Conservation (phyloP, 2,329 filamentous ascomycete species). For the Xylariaceae sp. region DNA sequence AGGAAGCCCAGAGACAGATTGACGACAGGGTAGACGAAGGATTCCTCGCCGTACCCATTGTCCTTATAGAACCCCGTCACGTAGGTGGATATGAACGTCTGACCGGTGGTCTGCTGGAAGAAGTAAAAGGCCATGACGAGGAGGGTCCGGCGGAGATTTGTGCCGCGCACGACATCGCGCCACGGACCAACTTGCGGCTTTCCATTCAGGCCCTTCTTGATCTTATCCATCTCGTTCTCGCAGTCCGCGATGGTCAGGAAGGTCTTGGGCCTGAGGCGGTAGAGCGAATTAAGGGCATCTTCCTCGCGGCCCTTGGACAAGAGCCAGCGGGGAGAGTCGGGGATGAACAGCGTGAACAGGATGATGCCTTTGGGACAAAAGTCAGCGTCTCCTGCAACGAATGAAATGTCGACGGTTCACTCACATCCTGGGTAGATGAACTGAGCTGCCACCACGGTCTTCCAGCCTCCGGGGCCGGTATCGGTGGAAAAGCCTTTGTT, state of each 20-base stretch:
- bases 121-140: not conserved
- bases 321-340: slow-evolving; percentile 1
- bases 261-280: not conserved
- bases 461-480: not conserved
- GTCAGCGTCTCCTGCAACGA: no score
- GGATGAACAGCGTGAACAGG: not conserved
- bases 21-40: not conserved
- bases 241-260: not conserved
- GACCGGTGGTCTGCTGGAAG: not conserved
- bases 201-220: not conserved
- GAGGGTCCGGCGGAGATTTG: not conserved
- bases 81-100: not conserved
- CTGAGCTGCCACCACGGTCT: not conserved
- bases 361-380: not conserved
- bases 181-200: not conserved
- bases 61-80: not conserved
- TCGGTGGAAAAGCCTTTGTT: not conserved
- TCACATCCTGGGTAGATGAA: not conserved
- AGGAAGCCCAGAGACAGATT: not conserved
- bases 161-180: not conserved
- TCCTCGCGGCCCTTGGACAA: slow-evolving; percentile 1
- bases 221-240: not conserved
- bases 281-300: not conserved
- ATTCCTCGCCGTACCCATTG: not conserved
- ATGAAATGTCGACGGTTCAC: not conserved